A percentile compares a stretch with the other conserved stretches of the same genome.
These are phyloP conservation scores for Heracleum sosnowskyi DNA, from an alignment of 129 eudicot species.

Conservation along the genomic window DNA sequence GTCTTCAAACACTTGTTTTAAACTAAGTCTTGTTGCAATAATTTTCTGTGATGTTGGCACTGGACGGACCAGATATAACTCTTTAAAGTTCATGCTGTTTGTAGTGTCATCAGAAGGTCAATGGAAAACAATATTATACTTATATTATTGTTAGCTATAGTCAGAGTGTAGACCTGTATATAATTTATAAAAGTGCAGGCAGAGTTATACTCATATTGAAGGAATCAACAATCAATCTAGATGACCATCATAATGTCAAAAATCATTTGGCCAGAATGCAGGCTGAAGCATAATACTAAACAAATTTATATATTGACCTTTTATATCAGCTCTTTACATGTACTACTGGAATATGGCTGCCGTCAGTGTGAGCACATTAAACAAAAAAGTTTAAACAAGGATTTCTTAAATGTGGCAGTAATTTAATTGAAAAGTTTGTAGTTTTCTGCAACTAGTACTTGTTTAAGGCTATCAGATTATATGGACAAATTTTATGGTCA, in stretches of 20 bases:
- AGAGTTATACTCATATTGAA: not conserved
- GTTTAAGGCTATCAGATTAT: not conserved
- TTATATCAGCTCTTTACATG: not conserved
- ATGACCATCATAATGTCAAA: not conserved
- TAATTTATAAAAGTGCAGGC: not conserved
- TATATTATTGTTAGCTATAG: not conserved
- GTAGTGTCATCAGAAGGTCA: not conserved
- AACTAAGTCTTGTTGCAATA: not conserved
- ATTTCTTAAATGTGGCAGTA: not conserved
- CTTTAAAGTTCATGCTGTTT: not conserved
- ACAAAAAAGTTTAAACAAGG: not conserved
- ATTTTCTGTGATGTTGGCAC: not conserved
- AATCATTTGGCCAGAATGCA: not conserved
- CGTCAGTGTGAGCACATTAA: not conserved
- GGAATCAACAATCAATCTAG: not conserved
- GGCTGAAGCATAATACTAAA: constrained; percentile 9
- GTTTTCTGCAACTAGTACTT: not conserved
- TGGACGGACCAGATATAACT: not conserved
- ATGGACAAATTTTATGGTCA: not conserved
- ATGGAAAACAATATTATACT: not conserved
- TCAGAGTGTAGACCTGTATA: not conserved
- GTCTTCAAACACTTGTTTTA: not conserved
- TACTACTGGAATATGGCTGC: constrained; percentile 5
- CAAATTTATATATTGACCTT: not conserved
- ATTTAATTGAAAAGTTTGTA: not conserved